A percentile compares a stretch with the other conserved stretches of the same genome.
phyloP scores from a whole-genome alignment of 2,329 filamentous ascomycete genomes.

The Coniochaeta sp. region DNA sequence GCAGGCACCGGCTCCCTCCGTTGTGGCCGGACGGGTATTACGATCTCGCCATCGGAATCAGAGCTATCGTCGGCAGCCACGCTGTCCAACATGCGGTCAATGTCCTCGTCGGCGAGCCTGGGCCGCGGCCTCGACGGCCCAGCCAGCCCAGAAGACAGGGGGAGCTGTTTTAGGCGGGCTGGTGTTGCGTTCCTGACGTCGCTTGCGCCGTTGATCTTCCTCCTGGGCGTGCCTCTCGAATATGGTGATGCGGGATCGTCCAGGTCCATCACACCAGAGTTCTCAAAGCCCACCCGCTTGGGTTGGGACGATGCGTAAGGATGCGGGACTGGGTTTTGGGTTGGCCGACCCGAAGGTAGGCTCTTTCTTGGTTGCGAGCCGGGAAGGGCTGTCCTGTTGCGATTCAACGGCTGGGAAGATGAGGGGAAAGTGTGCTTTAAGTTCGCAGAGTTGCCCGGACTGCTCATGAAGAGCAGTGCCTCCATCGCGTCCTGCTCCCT shows the following conservation, averaged over 20 bases:
- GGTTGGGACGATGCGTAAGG: conserved; percentile 15
- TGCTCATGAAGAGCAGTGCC: conserved; percentile 74
- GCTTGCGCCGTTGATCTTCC: conserved; percentile 32
- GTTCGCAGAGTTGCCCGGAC: conserved; percentile 62
- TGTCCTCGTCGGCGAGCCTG: conserved; percentile 45
- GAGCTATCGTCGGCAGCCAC: conserved; percentile 43
- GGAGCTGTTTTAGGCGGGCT: conserved; percentile 32
- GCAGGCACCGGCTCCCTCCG: not conserved
- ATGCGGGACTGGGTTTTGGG: conserved; percentile 17
- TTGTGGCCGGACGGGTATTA: conserved; percentile 26
- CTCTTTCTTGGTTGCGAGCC: conserved; percentile 42
- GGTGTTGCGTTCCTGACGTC: conserved; percentile 8
- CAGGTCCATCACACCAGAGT: conserved; percentile 40
- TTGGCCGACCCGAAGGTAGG: conserved; percentile 39
- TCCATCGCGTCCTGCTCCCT: conserved; percentile 78
- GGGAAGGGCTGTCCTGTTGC: conserved; percentile 34
- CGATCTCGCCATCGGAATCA: conserved; percentile 51
- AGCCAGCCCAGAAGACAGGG: conserved; percentile 41
- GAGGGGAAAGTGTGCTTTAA: conserved; percentile 47
- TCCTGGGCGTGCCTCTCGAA: conserved; percentile 24
- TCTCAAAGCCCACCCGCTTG: conserved; percentile 42
- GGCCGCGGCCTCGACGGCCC: conserved; percentile 28
- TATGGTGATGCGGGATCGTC: conserved; percentile 20
- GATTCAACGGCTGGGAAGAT: conserved; percentile 24
- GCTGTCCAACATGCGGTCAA: conserved; percentile 51